A percentile compares a stretch with the other conserved stretches of the same genome.
phyloP scores from a whole-genome alignment of 2,329 filamentous ascomycete species.

The Diaporthe citri region DNA sequence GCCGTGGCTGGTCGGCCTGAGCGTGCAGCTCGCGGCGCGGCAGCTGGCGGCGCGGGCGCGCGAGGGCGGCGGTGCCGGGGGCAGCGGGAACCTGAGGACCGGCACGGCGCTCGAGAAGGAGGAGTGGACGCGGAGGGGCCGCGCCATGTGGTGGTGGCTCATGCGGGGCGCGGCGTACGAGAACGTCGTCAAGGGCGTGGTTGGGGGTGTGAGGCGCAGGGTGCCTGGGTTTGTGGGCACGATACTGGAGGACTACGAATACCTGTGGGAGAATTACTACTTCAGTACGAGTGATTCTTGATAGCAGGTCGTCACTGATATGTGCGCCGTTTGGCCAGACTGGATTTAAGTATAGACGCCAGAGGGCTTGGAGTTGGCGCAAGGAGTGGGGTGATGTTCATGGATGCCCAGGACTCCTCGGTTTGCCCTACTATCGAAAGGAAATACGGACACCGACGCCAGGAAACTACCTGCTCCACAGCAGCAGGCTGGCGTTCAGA shows the following conservation, averaged over 20 bases:
- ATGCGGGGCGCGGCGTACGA: slow-evolving; percentile 99
- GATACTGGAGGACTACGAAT: slow-evolving; percentile 95
- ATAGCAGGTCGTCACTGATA: slow-evolving; percentile 5
- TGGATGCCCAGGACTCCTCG: not conserved
- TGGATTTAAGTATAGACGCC: not conserved
- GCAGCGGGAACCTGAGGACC: slow-evolving; percentile 69
- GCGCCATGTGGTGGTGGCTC: slow-evolving; percentile 94
- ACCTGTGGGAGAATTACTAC: slow-evolving; percentile 98
- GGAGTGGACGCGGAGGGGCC: slow-evolving; percentile 88
- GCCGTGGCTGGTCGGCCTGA: slow-evolving; percentile 89
- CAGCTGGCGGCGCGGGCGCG: slow-evolving; percentile 66
- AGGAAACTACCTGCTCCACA: not conserved
- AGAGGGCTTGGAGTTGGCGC: not conserved
- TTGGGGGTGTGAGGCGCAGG: slow-evolving; percentile 79
- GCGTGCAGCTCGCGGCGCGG: slow-evolving; percentile 88
- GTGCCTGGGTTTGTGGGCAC: slow-evolving; percentile 85
- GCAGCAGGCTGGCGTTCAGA: not conserved
- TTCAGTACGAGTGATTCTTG: slow-evolving; percentile 72
- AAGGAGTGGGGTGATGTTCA: not conserved
- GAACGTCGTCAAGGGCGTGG: slow-evolving; percentile 83
- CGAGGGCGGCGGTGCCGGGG: not conserved
- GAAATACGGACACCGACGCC: not conserved
- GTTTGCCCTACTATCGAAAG: not conserved
- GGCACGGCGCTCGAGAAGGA: slow-evolving; percentile 91
- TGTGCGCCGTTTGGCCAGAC: not conserved